Evolutionary conservation across 768 basidiomycete species (phyloP), one percentile per base, ranked within the genome.

Genomic region (Trametes sanguinea): DNA sequence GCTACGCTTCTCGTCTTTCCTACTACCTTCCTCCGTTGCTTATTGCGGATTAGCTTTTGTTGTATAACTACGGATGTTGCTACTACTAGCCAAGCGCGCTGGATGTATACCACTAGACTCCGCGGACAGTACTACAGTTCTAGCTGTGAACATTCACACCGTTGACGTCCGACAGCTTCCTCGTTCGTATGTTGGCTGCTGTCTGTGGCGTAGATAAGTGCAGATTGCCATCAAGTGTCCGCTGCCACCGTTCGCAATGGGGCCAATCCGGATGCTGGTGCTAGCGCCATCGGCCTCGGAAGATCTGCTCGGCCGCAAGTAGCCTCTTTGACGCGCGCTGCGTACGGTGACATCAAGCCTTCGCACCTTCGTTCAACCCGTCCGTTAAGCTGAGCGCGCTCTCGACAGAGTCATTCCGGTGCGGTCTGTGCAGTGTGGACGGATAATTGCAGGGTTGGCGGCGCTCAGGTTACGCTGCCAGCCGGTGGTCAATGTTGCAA

Each of bases 391-490:
- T 37, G 35, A 37, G 6, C 35, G 35, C 35, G 35, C 35, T 37
- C 11, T 37, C 35, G 35, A 37, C 35, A 37, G 42, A 32, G 40
- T 44, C 57, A 52, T 27, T 52, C 45, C 22, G 47, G 44, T 50
- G 44, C 10, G 16, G 22, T 44, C 22, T 52, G 44, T 50, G 44
- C 10, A 17, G 22, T 29, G 44, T 50, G 44, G 37, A 17, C 39
- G 57, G 37, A 32, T 44, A 45, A 52, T 51, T 40, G 55, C 14
- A 14, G 42, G 44, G 33, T 42, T n/a, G 56, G 62, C 54, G 57
- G 62, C 62, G 53, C 56, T 35, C 44, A 55, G 50, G 50, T 55
- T 57, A 56, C 46, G 33, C 52, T 37, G 56, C 42, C 56, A 45
- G 56, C 56, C 57, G 42, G 40, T 47, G 51, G 54, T 14, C 33